Conservation (phyloP, 2,329 filamentous ascomycete genomes). For the Fusarium verticillioides region DNA sequence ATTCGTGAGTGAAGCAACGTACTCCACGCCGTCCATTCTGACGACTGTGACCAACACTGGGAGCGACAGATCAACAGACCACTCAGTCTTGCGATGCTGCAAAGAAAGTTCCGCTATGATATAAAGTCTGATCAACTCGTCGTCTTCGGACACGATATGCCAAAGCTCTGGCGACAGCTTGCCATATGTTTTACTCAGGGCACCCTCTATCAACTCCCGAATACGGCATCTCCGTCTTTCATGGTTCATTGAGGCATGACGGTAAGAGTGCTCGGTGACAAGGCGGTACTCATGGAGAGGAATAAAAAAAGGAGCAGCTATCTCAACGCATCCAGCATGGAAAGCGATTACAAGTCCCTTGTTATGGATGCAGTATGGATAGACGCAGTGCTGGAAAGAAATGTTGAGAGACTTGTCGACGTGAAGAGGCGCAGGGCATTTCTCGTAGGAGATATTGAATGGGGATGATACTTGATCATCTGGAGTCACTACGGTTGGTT, state of each 20-base stretch:
- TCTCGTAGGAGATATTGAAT: background rate
- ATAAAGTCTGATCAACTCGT: conserved; percentile 3
- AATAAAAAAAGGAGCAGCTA: background rate
- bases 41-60: background rate
- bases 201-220: background rate
- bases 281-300: background rate
- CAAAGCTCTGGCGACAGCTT: conserved; percentile 18
- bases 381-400: background rate
- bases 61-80: background rate
- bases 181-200: background rate
- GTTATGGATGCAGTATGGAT: background rate
- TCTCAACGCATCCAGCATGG: background rate
- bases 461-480: background rate
- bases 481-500: background rate
- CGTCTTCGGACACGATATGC: background rate
- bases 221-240: background rate
- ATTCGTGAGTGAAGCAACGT: conserved; percentile 1
- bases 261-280: background rate
- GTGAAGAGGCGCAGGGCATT: background rate
- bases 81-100: background rate
- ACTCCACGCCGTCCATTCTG: conserved; percentile 14
- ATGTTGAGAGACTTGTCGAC: background rate
- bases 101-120: background rate
- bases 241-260: background rate
- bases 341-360: background rate